Evolutionary conservation across 768 basidiomycete genomes (phyloP).

Genomic region (Pilatotrama ljubarskyi): DNA sequence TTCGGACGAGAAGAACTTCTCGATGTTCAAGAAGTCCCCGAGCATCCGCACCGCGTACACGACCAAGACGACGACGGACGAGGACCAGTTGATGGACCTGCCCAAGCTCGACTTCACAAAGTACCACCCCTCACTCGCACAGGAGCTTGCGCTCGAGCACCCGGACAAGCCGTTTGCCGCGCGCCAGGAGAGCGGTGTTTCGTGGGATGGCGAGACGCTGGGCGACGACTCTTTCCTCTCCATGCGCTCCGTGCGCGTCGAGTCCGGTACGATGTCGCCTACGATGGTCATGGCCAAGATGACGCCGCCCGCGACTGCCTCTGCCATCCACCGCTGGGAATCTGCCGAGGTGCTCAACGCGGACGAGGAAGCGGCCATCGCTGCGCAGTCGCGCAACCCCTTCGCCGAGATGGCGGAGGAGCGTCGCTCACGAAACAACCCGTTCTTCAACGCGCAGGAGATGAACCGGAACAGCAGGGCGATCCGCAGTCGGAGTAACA

Average conservation of each 20-base stretch:
- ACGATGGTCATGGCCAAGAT: conserved; percentile 52
- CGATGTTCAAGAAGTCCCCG: conserved; percentile 55
- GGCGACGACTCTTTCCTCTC: conserved; percentile 53
- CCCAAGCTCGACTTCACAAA: conserved; percentile 49
- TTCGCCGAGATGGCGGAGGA: conserved; percentile 34
- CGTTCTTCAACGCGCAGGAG: conserved; percentile 44
- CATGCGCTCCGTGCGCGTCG: conserved; percentile 41
- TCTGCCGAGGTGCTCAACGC: conserved; percentile 62
- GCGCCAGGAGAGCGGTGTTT: conserved; percentile 44
- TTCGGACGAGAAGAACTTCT: conserved; percentile 31
- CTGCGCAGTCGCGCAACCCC: conserved; percentile 30
- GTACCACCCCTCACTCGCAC: conserved; percentile 53
- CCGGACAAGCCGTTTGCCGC: conserved; percentile 45
- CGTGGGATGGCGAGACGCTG: conserved; percentile 51
- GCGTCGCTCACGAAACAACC: conserved; percentile 42
- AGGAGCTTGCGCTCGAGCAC: conserved; percentile 47
- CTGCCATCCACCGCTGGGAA: conserved; percentile 62
- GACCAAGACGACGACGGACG: conserved; percentile 42
- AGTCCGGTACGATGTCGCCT: conserved; percentile 51
- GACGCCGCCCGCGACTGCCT: conserved; percentile 57
- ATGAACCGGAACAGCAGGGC: conserved; percentile 18
- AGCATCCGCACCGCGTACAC: conserved; percentile 57
- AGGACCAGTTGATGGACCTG: conserved; percentile 28
- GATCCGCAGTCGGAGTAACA: conserved; percentile 31
- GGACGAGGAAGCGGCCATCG: conserved; percentile 33